Conservation (phyloP, 2,329 filamentous ascomycete genomes). For the Pseudogymnoascus sp. region DNA sequence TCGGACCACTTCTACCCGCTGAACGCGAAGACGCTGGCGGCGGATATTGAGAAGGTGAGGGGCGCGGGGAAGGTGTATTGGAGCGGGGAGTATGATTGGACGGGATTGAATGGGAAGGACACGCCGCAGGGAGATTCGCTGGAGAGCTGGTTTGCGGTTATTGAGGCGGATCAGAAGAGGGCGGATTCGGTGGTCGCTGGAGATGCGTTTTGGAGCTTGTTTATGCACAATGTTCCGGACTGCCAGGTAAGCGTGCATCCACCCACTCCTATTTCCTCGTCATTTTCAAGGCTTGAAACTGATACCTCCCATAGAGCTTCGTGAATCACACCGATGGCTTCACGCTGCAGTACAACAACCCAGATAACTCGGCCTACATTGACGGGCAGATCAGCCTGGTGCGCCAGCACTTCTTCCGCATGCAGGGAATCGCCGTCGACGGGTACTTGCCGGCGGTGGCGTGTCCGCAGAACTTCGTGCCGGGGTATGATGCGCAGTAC, state of each 20-base stretch:
- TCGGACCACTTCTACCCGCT: conserved; percentile 41
- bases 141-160: conserved; percentile 32
- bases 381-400: conserved; percentile 34
- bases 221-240: conserved; percentile 36
- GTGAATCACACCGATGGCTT: conserved; percentile 39
- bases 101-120: conserved; percentile 21
- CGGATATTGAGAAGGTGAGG: conserved; percentile 32
- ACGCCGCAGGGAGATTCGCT: conserved; percentile 27
- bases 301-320: conserved; percentile 25
- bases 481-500: conserved; percentile 20
- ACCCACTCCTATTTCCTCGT: neutral
- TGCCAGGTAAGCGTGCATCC: conserved; percentile 30
- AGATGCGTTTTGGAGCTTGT: conserved; percentile 39
- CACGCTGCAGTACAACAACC: conserved; percentile 37
- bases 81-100: conserved; percentile 40
- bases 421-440: conserved; percentile 30
- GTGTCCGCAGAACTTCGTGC: conserved; percentile 28
- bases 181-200: conserved; percentile 29
- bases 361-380: conserved; percentile 31
- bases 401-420: conserved; percentile 35
- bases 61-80: conserved; percentile 33
- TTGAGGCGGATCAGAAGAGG: conserved; percentile 28
- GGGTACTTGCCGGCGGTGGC: conserved; percentile 32
- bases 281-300: too few relatives aligned
- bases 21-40: conserved; percentile 31